Evolutionary conservation across 202 grass and related monocot genomes (phyloP).

Genomic region (Musa balbisiana): DNA sequence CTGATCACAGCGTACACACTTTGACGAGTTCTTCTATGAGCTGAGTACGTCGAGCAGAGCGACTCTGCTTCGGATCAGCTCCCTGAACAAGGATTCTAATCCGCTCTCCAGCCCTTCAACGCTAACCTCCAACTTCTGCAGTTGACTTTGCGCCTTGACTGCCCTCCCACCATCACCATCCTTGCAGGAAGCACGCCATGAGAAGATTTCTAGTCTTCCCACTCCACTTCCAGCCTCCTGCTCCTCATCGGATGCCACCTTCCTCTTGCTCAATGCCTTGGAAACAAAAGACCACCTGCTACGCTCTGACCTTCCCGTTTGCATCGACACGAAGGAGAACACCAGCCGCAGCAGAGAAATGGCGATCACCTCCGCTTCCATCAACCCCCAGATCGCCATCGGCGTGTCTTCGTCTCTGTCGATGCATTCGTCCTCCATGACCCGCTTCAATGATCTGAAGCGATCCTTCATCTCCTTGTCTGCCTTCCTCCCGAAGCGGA

Average conservation of each 20-base stretch:
- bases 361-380: constrained; percentile 29
- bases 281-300: constrained; percentile 42
- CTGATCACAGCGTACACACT: constrained; percentile 5
- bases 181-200: background rate
- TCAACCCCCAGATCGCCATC: constrained; percentile 11
- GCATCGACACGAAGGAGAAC: constrained; percentile 13
- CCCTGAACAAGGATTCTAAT: constrained; percentile 41
- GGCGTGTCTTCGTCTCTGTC: background rate
- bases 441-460: constrained; percentile 1
- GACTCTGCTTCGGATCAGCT: constrained; percentile 45
- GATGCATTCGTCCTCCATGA: background rate
- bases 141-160: constrained; percentile 15
- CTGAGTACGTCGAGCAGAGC: constrained; percentile 52
- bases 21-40: constrained; percentile 31
- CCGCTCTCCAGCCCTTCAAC: constrained; percentile 34
- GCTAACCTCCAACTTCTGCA: constrained; percentile 31
- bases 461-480: background rate
- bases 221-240: background rate
- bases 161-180: background rate
- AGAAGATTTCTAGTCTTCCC: background rate
- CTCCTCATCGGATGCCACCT: background rate
- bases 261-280: constrained; percentile 34
- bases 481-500: background rate
- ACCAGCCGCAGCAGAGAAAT: constrained; percentile 31
- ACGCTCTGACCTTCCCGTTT: constrained; percentile 27